Evolutionary conservation across 2,329 filamentous ascomycete genomes (phyloP), one percentile per base, ranked within the genome.

Genomic region (Metarhizium brunneum): DNA sequence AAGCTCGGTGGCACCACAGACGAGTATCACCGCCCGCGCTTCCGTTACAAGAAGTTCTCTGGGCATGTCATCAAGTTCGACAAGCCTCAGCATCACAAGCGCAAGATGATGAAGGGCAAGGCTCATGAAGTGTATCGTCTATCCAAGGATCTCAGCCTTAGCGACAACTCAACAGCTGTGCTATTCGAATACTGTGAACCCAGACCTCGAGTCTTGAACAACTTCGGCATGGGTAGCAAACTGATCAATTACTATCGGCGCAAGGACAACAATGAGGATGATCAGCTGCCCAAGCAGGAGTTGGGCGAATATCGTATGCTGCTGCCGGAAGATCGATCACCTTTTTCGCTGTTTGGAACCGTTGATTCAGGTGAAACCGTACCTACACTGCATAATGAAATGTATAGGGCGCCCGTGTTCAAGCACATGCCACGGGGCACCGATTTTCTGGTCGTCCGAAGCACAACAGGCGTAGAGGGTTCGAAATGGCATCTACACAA

Each of bases 171-270:
- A 0, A 87, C 85, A 47, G 86, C 90, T 20, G 80, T 96, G 5
- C 80, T 99, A 14, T 86, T 97, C 38, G 94, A 99, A 71, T 99
- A 99, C 69, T 95, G 90, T 8, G 94, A 99, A 71, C 91, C 96
- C 65, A 87, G 90, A 59, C 94, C 94, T 0, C 88, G 87, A 10
- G 90, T 95, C 57, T 76, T 99, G 59, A 96, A 92, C 47, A 96
- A 95, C 67, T 96, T 96, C 65, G 94, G 92, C 61, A 99, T 99
- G 94, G 92, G 92, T 53, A 95, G 87, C 69, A 88, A 91, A 54
- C 82, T 99, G 57, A 90, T 97, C 76, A 97, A 99, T 70, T 99
- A 97, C 71, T 96, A 96, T 68, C 88, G 92, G 57, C 90, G 90
- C 65, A 88, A 90, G 66, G 82, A 82, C 45, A 77, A 79, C 47